Evolutionary conservation across 768 basidiomycete species (phyloP), one percentile per base, ranked within the genome.

Genomic region (Boletellus emodensis): DNA sequence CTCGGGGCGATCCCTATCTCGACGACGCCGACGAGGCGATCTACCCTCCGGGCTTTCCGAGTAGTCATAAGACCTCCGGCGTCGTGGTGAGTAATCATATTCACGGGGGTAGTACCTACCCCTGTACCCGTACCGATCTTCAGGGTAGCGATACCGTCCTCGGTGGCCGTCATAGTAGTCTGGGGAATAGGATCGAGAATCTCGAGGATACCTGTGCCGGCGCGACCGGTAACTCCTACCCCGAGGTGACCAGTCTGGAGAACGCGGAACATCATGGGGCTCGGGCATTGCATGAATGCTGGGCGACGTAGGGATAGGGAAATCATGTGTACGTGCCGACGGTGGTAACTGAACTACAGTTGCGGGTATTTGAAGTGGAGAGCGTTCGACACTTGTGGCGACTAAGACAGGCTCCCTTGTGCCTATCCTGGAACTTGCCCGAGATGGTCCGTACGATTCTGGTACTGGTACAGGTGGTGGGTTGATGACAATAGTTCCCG

Each of bases 181-280:
- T 3, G 62, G 63, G 1, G 62, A 64, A 41, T 60, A 57, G 6
- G 56, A 59, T 22, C 60, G 62, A 48, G 67, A 62, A 18, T 60
- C 61, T 33, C 52, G 48, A 44, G 9, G 40, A 26, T 37, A 41
- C 34, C 51, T 41, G 28, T 3, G 35, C 35, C 48, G 51, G 14
- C 36, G 47, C 9, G 28, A 11, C 40, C 34, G 46, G 46, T 26
- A 30, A 40, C 46, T 38, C 38, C 38, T 37, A 9, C 30, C 30
- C 30, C 30, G 44, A 42, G 39, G 53, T 14, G 52, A 20, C 9
- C 30, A 30, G 11, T 30, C 30, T 10, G 41, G 44, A 26, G 58
- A 53, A 40, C 47, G 58, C 12, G 58, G 45, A 4, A 37, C 28
- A 3, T 51, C 51, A 30, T 41, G 48, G n/a, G 41, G 49, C 17